Percentiles rank a stretch among this genome's conserved stretches.
Conservation (phyloP, 805 yeast species). For the Zygotorulaspora sp. region DNA sequence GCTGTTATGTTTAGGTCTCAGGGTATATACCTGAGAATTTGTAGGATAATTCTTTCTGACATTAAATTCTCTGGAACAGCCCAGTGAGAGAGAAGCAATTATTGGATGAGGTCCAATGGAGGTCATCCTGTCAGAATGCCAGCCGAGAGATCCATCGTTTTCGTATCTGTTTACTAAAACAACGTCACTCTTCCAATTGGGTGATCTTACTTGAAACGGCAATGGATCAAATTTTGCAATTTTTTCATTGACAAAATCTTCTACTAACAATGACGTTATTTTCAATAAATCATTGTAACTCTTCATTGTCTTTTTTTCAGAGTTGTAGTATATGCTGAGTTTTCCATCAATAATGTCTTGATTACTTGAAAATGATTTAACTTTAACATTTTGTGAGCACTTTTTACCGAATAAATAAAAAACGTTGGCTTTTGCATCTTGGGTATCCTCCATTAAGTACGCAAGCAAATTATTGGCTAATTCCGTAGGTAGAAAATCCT, state of each 20-base stretch:
- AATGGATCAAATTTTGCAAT: constrained; percentile 33
- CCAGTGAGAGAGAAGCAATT: constrained; percentile 64
- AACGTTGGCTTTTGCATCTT: constrained; percentile 39
- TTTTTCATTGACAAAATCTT: constrained; percentile 40
- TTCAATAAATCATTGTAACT: constrained; percentile 41
- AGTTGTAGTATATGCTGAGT: constrained; percentile 34
- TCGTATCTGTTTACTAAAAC: constrained; percentile 57
- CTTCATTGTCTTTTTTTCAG: constrained; percentile 31
- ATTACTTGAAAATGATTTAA: constrained; percentile 35
- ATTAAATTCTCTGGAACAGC: constrained; percentile 65
- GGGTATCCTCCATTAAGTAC: constrained; percentile 39
- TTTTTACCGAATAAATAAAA: constrained; percentile 61
- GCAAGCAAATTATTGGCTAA: constrained; percentile 44
- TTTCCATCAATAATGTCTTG: constrained; percentile 12
- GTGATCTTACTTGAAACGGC: constrained; percentile 37
- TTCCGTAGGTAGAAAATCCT: constrained; percentile 48
- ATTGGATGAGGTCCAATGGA: constrained; percentile 67
- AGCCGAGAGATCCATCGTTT: constrained; percentile 52
- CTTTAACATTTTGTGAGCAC: constrained; percentile 55
- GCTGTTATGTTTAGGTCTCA: constrained; percentile 65
- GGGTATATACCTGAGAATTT: constrained; percentile 29
- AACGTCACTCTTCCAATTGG: constrained; percentile 49
- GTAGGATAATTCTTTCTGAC: constrained; percentile 42
- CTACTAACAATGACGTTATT: constrained; percentile 38
- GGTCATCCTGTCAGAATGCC: constrained; percentile 73